These are phyloP conservation scores for Theobroma cacao DNA, from an alignment of 345 rosid species.

Conservation along the genomic window DNA sequence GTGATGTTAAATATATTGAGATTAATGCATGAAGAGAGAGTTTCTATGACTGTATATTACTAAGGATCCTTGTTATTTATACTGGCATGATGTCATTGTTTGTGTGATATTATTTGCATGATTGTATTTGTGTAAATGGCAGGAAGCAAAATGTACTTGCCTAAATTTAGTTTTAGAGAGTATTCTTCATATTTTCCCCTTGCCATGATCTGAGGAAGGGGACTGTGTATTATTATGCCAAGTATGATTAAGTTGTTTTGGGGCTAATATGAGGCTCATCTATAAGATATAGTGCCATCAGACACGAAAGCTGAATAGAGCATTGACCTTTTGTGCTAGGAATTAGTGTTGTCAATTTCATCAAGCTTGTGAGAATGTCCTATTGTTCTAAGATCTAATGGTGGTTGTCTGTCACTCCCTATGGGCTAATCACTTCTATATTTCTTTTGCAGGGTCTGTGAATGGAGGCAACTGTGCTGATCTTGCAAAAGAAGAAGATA, in stretches of 20 bases:
- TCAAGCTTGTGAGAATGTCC: neutral
- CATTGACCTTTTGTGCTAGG: neutral
- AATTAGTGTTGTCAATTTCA: neutral
- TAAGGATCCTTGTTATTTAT: neutral
- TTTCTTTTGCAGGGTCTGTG: conserved; percentile 66
- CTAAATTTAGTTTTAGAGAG: neutral
- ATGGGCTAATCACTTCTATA: neutral
- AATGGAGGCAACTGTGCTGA: conserved; percentile 90
- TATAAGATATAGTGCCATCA: neutral
- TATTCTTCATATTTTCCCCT: neutral
- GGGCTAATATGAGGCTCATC: neutral
- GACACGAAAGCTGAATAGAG: neutral
- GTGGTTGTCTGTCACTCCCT: neutral
- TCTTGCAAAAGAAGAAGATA: conserved; percentile 95
- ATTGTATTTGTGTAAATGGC: neutral
- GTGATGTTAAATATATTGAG: neutral
- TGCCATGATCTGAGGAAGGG: neutral
- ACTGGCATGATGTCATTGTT: neutral
- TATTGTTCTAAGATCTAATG: neutral
- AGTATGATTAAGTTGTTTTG: neutral
- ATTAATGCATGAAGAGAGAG: neutral
- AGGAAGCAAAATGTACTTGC: neutral
- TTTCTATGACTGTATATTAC: neutral
- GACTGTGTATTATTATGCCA: neutral
- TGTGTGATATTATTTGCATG: neutral